Conservation (phyloP, 2,329 filamentous ascomycete genomes). For the Fusarium sp. region DNA sequence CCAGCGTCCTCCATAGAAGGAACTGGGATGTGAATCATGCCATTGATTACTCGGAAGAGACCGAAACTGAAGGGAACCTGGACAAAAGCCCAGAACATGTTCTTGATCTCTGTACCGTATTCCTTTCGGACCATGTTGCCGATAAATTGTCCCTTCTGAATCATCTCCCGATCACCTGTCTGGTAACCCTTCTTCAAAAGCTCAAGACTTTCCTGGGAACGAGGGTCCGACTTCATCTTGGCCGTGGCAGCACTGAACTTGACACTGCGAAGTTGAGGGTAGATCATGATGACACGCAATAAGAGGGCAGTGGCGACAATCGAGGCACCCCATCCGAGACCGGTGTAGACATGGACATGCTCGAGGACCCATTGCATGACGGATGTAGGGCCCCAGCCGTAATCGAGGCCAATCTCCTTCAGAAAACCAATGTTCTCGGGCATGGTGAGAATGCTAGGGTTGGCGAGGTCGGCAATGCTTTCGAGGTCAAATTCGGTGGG, state of each 20-base stretch:
- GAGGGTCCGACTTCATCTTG: conserved; percentile 63
- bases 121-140: conserved; percentile 50
- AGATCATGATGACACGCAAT: conserved; percentile 72
- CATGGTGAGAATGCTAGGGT: conserved; percentile 63
- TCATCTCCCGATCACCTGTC: conserved; percentile 56
- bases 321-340: conserved; percentile 83
- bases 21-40: conserved; percentile 81
- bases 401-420: conserved; percentile 84
- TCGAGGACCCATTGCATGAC: conserved; percentile 81
- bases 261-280: conserved; percentile 59
- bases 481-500: conserved; percentile 48
- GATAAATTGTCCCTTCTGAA: conserved; percentile 48
- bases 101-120: conserved; percentile 47
- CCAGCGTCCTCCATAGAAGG: conserved; percentile 78
- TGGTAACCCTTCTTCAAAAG: conserved; percentile 58
- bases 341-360: conserved; percentile 79
- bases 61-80: conserved; percentile 78
- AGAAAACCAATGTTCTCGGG: conserved; percentile 85
- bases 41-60: conserved; percentile 79
- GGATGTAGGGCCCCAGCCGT: conserved; percentile 81
- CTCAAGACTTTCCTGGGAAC: conserved; percentile 58
- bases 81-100: conserved; percentile 51
- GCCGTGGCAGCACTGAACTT: conserved; percentile 64
- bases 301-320: conserved; percentile 72
- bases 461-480: conserved; percentile 48